phyloP scores from a whole-genome alignment of 2,329 filamentous ascomycete genomes.

The Sclerotinia sclerotiorum region DNA sequence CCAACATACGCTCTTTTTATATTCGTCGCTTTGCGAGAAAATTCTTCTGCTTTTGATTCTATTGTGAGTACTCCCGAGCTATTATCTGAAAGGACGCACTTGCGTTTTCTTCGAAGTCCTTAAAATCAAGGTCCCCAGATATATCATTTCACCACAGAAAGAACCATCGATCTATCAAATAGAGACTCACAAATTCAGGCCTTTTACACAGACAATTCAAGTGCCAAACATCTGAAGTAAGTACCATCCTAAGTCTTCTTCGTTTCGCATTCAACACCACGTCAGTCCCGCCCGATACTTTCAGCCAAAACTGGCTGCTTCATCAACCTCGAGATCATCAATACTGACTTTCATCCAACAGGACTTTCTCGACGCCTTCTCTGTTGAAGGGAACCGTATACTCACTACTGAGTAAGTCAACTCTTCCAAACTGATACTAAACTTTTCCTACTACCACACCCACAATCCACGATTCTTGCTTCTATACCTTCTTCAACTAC shows the following conservation, averaged over 20 bases:
- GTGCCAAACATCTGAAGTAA: conserved; percentile 1
- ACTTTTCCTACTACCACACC: not conserved
- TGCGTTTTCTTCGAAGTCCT: not conserved
- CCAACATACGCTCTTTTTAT: not conserved
- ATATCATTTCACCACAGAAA: not conserved
- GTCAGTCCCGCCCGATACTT: not conserved
- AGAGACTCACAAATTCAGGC: not conserved
- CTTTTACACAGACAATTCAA: conserved; percentile 3
- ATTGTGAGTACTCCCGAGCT: conserved; percentile 1
- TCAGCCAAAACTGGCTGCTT: not conserved
- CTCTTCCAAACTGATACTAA: not conserved
- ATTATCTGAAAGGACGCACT: not conserved
- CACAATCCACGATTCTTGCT: not conserved
- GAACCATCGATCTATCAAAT: conserved; percentile 6
- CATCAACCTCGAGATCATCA: not conserved
- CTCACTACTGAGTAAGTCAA: not conserved
- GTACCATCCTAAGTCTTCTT: not conserved
- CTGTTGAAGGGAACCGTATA: not conserved
- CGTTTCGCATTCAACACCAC: not conserved
- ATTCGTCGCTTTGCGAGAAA: conserved; percentile 6
- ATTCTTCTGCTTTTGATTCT: conserved; percentile 16
- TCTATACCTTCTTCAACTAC: not conserved
- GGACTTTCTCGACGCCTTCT: not conserved
- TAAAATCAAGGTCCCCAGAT: not conserved
- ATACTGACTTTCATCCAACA: not conserved